A percentile compares a stretch with the other conserved stretches of the same genome.
Conservation (phyloP, 1,284 basidiomycete genomes). For the Ustilago lituana region DNA sequence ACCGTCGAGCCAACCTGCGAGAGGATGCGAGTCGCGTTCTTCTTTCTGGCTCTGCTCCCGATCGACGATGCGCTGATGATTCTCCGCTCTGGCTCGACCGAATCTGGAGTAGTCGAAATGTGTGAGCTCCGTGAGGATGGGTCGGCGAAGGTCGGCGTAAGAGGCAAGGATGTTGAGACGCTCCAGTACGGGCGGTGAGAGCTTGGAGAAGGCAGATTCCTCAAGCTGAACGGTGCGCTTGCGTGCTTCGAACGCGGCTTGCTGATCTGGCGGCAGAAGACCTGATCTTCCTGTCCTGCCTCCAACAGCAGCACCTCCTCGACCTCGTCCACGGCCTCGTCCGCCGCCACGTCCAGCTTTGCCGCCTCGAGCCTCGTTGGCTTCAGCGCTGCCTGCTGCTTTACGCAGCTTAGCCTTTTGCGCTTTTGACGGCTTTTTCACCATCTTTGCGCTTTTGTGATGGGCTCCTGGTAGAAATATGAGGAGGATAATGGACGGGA, state of each 20-base stretch:
- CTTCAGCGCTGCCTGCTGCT: conserved; percentile 16
- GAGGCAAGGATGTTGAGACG: conserved; percentile 50
- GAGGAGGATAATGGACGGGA: too few species aligned
- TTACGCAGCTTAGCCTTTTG: conserved; percentile 41
- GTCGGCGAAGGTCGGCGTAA: conserved; percentile 40
- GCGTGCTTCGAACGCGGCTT: conserved; percentile 37
- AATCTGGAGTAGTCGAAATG: conserved; percentile 45
- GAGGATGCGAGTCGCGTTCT: conserved; percentile 19
- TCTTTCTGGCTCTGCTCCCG: conserved; percentile 16
- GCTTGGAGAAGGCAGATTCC: conserved; percentile 55
- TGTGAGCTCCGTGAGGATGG: conserved; percentile 25
- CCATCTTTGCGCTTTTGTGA: conserved; percentile 14
- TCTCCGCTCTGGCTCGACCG: conserved; percentile 35
- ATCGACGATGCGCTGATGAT: conserved; percentile 20
- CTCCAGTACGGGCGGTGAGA: conserved; percentile 47
- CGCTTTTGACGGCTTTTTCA: conserved; percentile 49
- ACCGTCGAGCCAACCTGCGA: conserved; percentile 25
- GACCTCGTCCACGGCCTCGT: conserved; percentile 22
- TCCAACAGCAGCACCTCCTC: conserved; percentile 10
- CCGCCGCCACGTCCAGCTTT: conserved; percentile 16
- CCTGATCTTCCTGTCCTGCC: conserved; percentile 23
- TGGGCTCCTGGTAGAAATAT: not conserved
- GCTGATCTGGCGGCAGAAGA: conserved; percentile 36
- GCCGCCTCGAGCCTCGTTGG: conserved; percentile 12
- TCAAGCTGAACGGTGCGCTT: conserved; percentile 38